phyloP scores from a whole-genome alignment of 768 basidiomycete genomes.

The Mycena vitilis region DNA sequence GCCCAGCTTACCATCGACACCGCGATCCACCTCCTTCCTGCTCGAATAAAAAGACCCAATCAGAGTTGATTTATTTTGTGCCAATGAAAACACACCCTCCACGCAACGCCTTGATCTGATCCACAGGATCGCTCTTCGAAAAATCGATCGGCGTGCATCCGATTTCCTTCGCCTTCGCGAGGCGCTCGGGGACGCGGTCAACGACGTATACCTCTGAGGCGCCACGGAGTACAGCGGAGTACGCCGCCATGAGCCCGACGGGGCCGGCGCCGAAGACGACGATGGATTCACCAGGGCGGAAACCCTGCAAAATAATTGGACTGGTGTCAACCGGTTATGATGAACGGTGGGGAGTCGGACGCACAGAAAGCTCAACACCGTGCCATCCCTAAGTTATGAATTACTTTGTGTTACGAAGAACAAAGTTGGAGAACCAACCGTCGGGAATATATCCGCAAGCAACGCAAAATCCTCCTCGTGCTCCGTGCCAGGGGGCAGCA shows the following conservation, averaged over 20 bases:
- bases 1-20: slow-evolving; percentile 55
- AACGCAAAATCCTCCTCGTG: slow-evolving; percentile 67
- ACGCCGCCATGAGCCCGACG: slow-evolving; percentile 69
- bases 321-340: too few relatives aligned
- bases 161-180: slow-evolving; percentile 63
- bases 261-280: slow-evolving; percentile 67
- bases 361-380: slow-evolving; percentile 59
- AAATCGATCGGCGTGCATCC: slow-evolving; percentile 65
- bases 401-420: neutral
- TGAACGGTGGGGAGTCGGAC: too few relatives aligned
- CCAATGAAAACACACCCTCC: slow-evolving; percentile 51
- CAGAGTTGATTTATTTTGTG: neutral
- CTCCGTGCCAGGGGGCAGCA: slow-evolving; percentile 63
- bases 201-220: slow-evolving; percentile 66
- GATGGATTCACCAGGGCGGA: slow-evolving; percentile 63
- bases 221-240: slow-evolving; percentile 63
- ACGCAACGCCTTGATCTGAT: slow-evolving; percentile 57
- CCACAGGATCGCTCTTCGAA: slow-evolving; percentile 57
- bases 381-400: slow-evolving; percentile 57
- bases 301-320: too few relatives aligned
- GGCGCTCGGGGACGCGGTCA: slow-evolving; percentile 65
- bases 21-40: slow-evolving; percentile 63
- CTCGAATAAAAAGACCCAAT: neutral
- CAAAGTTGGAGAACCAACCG: slow-evolving; percentile 46
- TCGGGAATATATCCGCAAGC: slow-evolving; percentile 68